phyloP scores from a whole-genome alignment of 495 filamentous ascomycete species.

The Penicillium bialowiezense region DNA sequence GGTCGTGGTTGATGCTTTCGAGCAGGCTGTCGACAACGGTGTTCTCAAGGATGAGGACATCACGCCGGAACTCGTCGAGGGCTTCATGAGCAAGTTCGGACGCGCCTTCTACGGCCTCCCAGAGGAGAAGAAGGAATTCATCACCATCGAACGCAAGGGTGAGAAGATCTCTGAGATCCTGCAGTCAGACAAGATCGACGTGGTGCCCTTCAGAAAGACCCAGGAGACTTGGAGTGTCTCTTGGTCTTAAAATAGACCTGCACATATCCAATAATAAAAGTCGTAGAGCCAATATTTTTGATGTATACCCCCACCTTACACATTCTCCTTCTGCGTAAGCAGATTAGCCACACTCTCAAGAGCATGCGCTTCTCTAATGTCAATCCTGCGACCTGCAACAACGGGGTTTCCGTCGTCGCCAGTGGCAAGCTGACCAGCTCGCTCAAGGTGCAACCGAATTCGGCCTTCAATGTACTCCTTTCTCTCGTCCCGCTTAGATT shows the following conservation, averaged over 20 bases:
- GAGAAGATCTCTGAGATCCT: conserved; percentile 56
- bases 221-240: conserved; percentile 61
- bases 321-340: conserved; percentile 34
- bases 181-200: conserved; percentile 51
- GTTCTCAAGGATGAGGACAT: conserved; percentile 63
- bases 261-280: conserved; percentile 11
- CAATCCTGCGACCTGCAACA: conserved; percentile 41
- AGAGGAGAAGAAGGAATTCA: conserved; percentile 50
- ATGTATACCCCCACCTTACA: conserved; percentile 3
- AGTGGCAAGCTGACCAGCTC: conserved; percentile 40
- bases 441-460: conserved; percentile 46
- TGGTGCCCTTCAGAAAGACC: conserved; percentile 69
- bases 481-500: conserved; percentile 51
- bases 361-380: conserved; percentile 43
- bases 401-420: conserved; percentile 37
- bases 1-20: conserved; percentile 69
- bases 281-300: conserved; percentile 5
- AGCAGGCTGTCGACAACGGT: conserved; percentile 64
- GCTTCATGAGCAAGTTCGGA: conserved; percentile 74
- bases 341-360: conserved; percentile 44
- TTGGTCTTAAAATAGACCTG: conserved; percentile 32
- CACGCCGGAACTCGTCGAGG: conserved; percentile 66
- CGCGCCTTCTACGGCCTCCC: conserved; percentile 65
- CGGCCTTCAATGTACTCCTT: conserved; percentile 75
- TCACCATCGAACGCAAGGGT: conserved; percentile 59